Percentiles rank a stretch among this genome's conserved stretches.
phyloP scores from a whole-genome alignment of 208 protist species.

The Angomonas ambiguus region DNA sequence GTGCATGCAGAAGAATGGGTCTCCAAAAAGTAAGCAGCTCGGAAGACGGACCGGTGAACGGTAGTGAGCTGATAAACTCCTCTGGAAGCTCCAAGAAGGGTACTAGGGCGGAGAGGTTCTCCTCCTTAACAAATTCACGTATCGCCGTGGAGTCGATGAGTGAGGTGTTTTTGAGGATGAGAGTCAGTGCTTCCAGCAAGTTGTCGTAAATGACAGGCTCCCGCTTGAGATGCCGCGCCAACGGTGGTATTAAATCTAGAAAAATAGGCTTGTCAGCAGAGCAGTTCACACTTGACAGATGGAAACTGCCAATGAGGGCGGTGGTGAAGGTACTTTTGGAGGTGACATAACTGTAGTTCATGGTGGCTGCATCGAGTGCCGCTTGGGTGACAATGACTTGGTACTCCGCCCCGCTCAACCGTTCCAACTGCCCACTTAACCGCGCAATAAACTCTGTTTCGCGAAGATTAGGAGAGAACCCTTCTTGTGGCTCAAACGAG shows the following conservation, averaged over 20 bases:
- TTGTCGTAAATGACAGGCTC: conserved; percentile 14
- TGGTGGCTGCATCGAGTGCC: conserved; percentile 57
- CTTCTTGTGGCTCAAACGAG: conserved; percentile 55
- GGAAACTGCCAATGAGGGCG: conserved; percentile 41
- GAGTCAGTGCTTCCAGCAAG: conserved; percentile 41
- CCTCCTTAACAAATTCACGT: conserved; percentile 45
- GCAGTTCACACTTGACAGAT: conserved; percentile 36
- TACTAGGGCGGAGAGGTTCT: conserved; percentile 43
- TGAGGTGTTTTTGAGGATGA: conserved; percentile 51
- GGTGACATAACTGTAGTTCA: conserved; percentile 30
- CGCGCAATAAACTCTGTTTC: conserved; percentile 43
- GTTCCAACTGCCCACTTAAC: conserved; percentile 31
- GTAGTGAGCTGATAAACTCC: conserved; percentile 32
- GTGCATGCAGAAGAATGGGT: conserved; percentile 57
- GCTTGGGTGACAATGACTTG: conserved; percentile 63
- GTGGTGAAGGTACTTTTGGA: conserved; percentile 11
- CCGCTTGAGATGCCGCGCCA: conserved; percentile 34
- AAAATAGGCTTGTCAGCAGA: conserved; percentile 73
- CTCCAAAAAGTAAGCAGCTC: conserved; percentile 65
- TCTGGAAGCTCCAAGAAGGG: conserved; percentile 65
- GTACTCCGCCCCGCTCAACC: conserved; percentile 47
- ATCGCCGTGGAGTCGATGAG: conserved; percentile 49
- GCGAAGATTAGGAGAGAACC: conserved; percentile 37
- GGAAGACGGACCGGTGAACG: conserved; percentile 33
- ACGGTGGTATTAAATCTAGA: conserved; percentile 60